phyloP scores from a whole-genome alignment of 2,329 filamentous ascomycete genomes.

The Fonsecaea multimorphosa region DNA sequence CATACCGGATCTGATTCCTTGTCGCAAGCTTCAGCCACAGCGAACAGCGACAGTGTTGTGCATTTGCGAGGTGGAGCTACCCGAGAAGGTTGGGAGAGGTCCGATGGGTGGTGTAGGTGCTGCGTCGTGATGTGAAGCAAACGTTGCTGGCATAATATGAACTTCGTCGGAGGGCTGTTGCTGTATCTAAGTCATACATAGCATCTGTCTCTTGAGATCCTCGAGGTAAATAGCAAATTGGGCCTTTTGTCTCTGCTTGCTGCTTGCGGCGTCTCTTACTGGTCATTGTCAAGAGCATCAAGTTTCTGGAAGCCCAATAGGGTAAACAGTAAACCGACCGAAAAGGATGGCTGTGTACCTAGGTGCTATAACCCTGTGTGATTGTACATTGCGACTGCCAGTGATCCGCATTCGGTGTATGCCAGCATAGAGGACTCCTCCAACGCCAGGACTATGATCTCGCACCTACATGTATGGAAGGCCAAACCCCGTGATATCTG shows the following conservation, averaged over 20 bases:
- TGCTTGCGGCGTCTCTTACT: not conserved
- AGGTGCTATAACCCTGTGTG: not conserved
- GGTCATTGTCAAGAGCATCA: not conserved
- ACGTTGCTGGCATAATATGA: not conserved
- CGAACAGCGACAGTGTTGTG: not conserved
- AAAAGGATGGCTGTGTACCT: not conserved
- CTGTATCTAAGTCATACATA: not conserved
- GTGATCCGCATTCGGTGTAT: conserved; percentile 1
- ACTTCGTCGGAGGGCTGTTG: not conserved
- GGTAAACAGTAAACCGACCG: not conserved
- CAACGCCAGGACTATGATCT: conserved; percentile 7
- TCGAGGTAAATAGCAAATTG: not conserved
- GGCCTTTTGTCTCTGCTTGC: not conserved
- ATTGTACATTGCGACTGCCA: not conserved
- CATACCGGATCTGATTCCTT: not conserved
- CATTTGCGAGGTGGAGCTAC: not conserved
- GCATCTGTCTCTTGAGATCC: not conserved
- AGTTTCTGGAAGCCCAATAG: not conserved
- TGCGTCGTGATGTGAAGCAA: not conserved
- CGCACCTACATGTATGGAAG: not conserved
- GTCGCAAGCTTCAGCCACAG: not conserved
- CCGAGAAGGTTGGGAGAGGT: not conserved
- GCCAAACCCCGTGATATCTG: not conserved
- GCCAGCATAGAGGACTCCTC: conserved; percentile 2
- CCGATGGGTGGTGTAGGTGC: conserved; percentile 1